Conservation (phyloP, 495 filamentous ascomycete species). For the Mycothermus thermophilus region DNA sequence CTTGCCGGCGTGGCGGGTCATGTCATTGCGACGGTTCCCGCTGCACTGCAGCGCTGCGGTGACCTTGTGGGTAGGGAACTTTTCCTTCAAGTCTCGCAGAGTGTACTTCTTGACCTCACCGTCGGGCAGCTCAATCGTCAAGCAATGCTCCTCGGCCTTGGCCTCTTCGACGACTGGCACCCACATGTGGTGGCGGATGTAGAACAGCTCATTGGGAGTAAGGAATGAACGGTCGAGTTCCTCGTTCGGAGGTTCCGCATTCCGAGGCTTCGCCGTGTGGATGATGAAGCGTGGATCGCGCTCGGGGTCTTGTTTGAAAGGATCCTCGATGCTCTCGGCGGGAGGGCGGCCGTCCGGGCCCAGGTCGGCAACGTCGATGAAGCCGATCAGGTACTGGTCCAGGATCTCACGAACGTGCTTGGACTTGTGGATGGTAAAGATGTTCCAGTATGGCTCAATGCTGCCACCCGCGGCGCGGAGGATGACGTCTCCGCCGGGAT, state of each 20-base stretch:
- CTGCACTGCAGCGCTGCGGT: slow-evolving; percentile 47
- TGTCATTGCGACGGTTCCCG: slow-evolving; percentile 48
- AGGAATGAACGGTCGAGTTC: slow-evolving; percentile 32
- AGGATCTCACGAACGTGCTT: slow-evolving; percentile 44
- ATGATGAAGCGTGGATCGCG: slow-evolving; percentile 34
- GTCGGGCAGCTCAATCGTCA: slow-evolving; percentile 42
- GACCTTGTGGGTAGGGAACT: slow-evolving; percentile 40
- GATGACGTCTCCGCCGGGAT: slow-evolving; percentile 48
- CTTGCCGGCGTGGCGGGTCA: slow-evolving; percentile 38
- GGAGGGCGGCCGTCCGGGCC: slow-evolving; percentile 30
- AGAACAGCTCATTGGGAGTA: slow-evolving; percentile 43
- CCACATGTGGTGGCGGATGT: slow-evolving; percentile 50
- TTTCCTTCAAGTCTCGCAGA: slow-evolving; percentile 36
- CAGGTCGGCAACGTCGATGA: slow-evolving; percentile 37
- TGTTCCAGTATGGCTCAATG: slow-evolving; percentile 50
- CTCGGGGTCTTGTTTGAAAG: slow-evolving; percentile 38
- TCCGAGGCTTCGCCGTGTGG: slow-evolving; percentile 39
- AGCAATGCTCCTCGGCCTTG: slow-evolving; percentile 28
- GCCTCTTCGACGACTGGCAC: slow-evolving; percentile 35
- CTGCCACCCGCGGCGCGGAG: slow-evolving; percentile 41
- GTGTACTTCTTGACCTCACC: slow-evolving; percentile 38
- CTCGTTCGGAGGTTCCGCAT: slow-evolving; percentile 40
- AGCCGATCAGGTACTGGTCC: slow-evolving; percentile 40
- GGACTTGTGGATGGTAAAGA: slow-evolving; percentile 46
- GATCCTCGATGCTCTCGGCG: slow-evolving; percentile 37